A percentile compares a stretch with the other conserved stretches of the same genome.
These are phyloP conservation scores for Boletellus emodensis DNA, from an alignment of 768 basidiomycete genomes.

Conservation along the genomic window DNA sequence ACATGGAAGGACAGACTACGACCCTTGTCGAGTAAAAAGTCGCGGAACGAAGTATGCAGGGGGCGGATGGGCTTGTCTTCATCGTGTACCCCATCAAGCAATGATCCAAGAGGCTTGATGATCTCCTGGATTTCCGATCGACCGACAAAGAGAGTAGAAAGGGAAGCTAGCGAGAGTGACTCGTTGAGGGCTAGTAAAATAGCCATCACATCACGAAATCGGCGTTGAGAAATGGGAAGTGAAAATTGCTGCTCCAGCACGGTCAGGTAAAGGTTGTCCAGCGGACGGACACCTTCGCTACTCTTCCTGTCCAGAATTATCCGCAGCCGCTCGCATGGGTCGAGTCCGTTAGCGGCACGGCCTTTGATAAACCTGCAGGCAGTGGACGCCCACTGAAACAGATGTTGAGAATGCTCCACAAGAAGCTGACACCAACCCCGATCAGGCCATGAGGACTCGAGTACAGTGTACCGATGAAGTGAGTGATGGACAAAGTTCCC, in stretches of 20 bases:
- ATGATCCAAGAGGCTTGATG: background rate
- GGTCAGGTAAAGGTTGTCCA: too few relatives aligned
- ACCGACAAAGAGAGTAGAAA: background rate
- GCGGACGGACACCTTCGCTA: too few relatives aligned
- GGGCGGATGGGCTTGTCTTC: too few relatives aligned
- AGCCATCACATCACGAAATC: background rate
- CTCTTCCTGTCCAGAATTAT: too few relatives aligned
- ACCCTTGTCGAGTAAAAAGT: background rate
- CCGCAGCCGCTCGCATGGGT: too few relatives aligned
- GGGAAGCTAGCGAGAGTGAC: background rate
- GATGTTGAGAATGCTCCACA: slow-evolving; percentile 11
- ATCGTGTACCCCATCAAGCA: too few relatives aligned
- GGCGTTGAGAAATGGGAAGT: background rate
- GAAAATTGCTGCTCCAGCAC: background rate
- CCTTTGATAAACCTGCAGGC: slow-evolving; percentile 18
- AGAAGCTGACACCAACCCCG: slow-evolving; percentile 10
- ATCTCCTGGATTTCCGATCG: background rate
- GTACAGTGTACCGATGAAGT: background rate
- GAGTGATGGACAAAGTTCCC: background rate
- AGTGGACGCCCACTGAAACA: slow-evolving; percentile 24
- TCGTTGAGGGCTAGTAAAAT: background rate
- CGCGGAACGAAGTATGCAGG: too few relatives aligned
- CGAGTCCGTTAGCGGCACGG: background rate
- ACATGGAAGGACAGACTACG: background rate
- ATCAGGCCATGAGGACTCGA: background rate